phyloP scores from a whole-genome alignment of 768 basidiomycete species.

The Holtermannia corniformis region DNA sequence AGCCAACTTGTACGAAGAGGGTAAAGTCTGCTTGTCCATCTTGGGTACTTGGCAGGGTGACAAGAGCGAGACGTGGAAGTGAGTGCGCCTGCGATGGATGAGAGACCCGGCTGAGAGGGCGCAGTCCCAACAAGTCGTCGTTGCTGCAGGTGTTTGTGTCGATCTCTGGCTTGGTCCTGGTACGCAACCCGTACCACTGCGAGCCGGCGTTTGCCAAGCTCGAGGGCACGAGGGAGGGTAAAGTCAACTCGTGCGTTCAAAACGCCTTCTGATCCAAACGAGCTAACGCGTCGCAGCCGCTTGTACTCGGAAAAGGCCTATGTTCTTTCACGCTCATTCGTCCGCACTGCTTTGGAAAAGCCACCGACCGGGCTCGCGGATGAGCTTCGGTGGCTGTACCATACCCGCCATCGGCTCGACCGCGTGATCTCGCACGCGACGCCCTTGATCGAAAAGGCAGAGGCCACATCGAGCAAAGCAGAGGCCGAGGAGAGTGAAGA shows the following conservation, averaged over 20 bases:
- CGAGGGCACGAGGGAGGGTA: conserved; percentile 80
- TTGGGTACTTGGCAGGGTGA: conserved; percentile 89
- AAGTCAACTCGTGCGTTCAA: conserved; percentile 60
- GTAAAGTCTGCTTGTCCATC: conserved; percentile 86
- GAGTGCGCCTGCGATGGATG: conserved; percentile 4
- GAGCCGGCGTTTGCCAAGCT: conserved; percentile 91
- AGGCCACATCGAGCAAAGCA: conserved; percentile 9
- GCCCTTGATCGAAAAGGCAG: conserved; percentile 61
- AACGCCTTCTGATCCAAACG: background rate
- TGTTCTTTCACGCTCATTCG: conserved; percentile 78
- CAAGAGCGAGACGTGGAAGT: conserved; percentile 72
- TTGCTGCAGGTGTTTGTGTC: conserved; percentile 85
- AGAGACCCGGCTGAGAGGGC: background rate
- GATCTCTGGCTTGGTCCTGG: conserved; percentile 85
- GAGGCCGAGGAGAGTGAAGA: conserved; percentile 14
- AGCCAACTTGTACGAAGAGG: conserved; percentile 81
- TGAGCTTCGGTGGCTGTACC: conserved; percentile 69
- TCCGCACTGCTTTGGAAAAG: conserved; percentile 75
- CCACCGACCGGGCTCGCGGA: conserved; percentile 60
- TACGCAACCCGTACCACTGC: conserved; percentile 82
- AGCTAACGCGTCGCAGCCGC: conserved; percentile 50
- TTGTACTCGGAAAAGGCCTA: conserved; percentile 90
- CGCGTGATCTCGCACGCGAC: conserved; percentile 60
- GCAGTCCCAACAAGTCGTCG: conserved; percentile 61
- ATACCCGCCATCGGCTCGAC: conserved; percentile 53